Percentiles rank a stretch among this genome's conserved stretches.
phyloP scores from a whole-genome alignment of 2,329 filamentous ascomycete genomes.

The Sarocladium oryzae region DNA sequence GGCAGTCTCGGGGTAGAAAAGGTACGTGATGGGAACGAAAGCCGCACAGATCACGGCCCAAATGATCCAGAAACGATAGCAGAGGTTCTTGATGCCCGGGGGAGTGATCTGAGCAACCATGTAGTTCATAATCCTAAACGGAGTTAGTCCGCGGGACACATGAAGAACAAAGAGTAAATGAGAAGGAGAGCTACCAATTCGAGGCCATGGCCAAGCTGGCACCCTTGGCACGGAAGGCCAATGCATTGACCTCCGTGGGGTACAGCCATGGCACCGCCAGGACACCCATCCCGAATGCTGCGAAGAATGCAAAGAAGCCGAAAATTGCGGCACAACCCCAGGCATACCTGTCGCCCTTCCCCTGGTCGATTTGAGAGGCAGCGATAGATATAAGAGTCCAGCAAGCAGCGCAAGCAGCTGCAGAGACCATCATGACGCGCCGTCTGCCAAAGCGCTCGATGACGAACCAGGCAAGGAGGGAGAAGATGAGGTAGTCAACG shows the following conservation, averaged over 20 bases:
- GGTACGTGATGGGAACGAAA: constrained; percentile 35
- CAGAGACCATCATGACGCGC: constrained; percentile 4
- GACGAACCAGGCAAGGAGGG: constrained; percentile 8
- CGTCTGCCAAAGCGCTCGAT: constrained; percentile 8
- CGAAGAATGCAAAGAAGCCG: constrained; percentile 10
- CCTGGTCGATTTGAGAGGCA: constrained; percentile 1
- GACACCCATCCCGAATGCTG: constrained; percentile 9
- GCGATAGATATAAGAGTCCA: constrained; percentile 4
- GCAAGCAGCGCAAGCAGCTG: constrained; percentile 4
- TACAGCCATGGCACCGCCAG: constrained; percentile 6
- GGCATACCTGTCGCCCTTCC: not conserved
- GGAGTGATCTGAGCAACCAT: constrained; percentile 52
- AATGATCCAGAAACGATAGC: constrained; percentile 38
- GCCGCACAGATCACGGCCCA: constrained; percentile 34
- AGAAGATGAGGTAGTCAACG: constrained; percentile 18
- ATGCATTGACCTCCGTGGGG: constrained; percentile 11
- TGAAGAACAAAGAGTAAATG: too few relatives aligned
- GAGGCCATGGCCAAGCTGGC: constrained; percentile 10
- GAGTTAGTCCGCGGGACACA: not conserved
- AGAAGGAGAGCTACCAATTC: constrained; percentile 11
- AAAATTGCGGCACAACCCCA: constrained; percentile 11
- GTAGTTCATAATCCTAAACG: constrained; percentile 10
- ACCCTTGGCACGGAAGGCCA: constrained; percentile 10
- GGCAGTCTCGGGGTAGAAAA: constrained; percentile 38
- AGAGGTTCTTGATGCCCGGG: constrained; percentile 50